These are phyloP conservation scores for Lathyrus oleraceus DNA, from an alignment of 306 rosid species.

Conservation along the genomic window DNA sequence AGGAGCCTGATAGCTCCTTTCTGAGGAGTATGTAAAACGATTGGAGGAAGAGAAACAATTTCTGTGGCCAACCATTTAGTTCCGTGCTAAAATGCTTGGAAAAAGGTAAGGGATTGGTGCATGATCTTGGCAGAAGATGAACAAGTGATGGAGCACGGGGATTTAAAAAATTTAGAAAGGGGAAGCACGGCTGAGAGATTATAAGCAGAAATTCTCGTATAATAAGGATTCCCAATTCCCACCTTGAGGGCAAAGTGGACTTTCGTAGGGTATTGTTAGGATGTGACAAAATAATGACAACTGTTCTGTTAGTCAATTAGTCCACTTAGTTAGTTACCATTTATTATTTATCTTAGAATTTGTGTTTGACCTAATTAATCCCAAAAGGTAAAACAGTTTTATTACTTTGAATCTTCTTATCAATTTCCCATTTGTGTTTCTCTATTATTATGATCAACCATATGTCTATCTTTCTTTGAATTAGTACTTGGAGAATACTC, in stretches of 20 bases:
- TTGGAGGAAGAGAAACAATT: neutral
- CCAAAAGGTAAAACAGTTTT: slow-evolving; percentile 1
- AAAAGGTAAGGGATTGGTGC: neutral
- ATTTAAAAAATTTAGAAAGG: neutral
- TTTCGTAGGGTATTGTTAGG: neutral
- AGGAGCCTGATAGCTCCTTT: neutral
- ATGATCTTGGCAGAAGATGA: neutral
- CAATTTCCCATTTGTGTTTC: slow-evolving; percentile 4
- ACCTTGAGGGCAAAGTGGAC: neutral
- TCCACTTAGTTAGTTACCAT: neutral
- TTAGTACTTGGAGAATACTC: neutral
- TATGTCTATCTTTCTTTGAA: slow-evolving; percentile 19
- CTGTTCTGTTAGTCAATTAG: neutral
- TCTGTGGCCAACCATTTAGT: neutral
- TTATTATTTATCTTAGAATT: neutral
- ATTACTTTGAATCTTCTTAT: neutral
- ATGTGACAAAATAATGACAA: neutral
- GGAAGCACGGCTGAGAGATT: neutral
- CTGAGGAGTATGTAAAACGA: neutral
- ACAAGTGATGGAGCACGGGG: neutral
- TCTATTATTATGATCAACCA: slow-evolving; percentile 1
- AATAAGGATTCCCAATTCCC: neutral
- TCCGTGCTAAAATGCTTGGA: neutral
- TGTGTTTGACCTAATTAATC: neutral
- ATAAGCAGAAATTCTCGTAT: neutral